phyloP scores from a whole-genome alignment of 1,139 yeast genomes.

The Suhomyces taliae region DNA sequence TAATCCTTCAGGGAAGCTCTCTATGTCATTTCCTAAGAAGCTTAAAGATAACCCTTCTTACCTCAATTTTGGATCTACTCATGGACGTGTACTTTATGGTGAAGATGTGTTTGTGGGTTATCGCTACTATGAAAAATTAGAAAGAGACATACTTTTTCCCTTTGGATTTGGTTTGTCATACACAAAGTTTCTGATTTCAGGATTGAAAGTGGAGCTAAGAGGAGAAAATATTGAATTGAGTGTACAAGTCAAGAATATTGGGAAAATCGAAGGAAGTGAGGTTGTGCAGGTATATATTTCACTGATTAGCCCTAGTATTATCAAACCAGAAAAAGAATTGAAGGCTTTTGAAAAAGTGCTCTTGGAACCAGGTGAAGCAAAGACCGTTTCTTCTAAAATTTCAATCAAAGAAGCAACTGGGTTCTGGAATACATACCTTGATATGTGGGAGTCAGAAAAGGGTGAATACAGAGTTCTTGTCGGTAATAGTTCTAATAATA shows the following conservation, averaged over 20 bases:
- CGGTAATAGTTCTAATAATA: conserved; percentile 36
- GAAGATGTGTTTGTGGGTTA: conserved; percentile 61
- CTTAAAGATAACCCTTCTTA: conserved; percentile 25
- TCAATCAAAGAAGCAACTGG: conserved; percentile 53
- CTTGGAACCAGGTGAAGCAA: conserved; percentile 41
- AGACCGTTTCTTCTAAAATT: conserved; percentile 34
- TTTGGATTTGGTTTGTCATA: conserved; percentile 65
- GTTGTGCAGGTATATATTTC: conserved; percentile 48
- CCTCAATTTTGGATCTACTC: conserved; percentile 18
- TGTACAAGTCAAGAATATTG: conserved; percentile 45
- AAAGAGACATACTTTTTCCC: conserved; percentile 50
- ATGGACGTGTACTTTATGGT: conserved; percentile 56
- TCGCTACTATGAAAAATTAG: conserved; percentile 54
- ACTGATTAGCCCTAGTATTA: conserved; percentile 39
- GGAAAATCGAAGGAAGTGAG: conserved; percentile 45
- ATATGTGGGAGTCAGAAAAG: conserved; percentile 52
- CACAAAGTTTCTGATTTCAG: conserved; percentile 38
- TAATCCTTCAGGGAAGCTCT: conserved; percentile 28
- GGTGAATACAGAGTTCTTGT: conserved; percentile 52
- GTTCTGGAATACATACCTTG: conserved; percentile 50
- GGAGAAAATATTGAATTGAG: conserved; percentile 19
- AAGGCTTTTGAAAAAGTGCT: conserved; percentile 54
- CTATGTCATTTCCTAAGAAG: conserved; percentile 26
- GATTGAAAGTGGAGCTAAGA: conserved; percentile 14
- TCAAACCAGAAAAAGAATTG: conserved; percentile 58